Base-by-base conservation (phyloP, 345 rosid genomes). In the Noccaea caerulescens region DNA sequence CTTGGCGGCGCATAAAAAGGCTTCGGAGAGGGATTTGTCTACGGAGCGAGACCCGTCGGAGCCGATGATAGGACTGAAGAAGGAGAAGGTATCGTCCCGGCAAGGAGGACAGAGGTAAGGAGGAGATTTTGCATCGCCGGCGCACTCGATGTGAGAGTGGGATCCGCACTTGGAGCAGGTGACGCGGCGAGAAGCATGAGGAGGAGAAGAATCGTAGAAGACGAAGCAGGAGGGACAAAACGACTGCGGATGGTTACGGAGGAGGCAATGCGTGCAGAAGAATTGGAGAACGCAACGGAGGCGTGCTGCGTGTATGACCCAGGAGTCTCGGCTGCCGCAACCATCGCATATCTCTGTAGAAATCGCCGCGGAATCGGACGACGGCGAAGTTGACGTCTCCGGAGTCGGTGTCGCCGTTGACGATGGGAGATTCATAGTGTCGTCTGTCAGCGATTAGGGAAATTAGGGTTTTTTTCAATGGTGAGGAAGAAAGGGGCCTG, bases 211-310 rank as follows among this genome's bases (percentile, higher is more conserved):
- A 61, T 77, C 86, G 77, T 86, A 87, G 72, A 85, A 82, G 36
- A 77, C 38, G 79, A 88, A 82, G 80, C 98, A 92, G 4, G 20
- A 3, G 0, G 96, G 94, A 69, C 98, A 92, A 82, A 89, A 92
- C 30, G 84, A 81, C 32, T 73, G 16, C 0, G 85, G 90, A 41
- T 88, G 88, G 72, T 77, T 80, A 10, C 72, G 83, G 69, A 92
- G 98, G 69, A 90, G 85, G 75, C 96, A 90, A 58, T 85, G 78
- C 36, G 95, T 90, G 82, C 96, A 92, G 77, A 83, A 86, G 2
- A 75, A 83, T 7, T 91, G 87, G 65, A 74, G 66, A 52, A 36
- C 44, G 61, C 84, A 82, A 8, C 83, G 86, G 71, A 77, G 78
- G 2, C 84, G 84, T 8, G 84, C 89, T 65, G 84, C 63, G 81